These are phyloP conservation scores for Ajuga chamaepitys DNA, from an alignment of 257 asterid species.

Conservation along the genomic window DNA sequence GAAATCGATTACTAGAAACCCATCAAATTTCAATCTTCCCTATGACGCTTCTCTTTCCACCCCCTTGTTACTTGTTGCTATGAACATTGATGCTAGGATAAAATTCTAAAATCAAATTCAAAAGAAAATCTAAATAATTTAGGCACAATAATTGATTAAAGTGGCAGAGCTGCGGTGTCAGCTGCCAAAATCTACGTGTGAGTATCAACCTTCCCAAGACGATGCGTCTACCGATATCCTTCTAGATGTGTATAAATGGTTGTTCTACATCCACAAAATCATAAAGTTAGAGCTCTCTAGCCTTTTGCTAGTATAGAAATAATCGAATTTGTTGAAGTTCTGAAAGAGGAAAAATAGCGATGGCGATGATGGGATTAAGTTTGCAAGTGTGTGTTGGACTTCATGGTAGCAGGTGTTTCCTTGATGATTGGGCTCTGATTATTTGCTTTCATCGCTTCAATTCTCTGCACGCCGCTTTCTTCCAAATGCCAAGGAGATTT, in stretches of 20 bases:
- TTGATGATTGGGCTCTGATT: slow-evolving; percentile 81
- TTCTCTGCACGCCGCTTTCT: slow-evolving; percentile 87
- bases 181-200: slow-evolving; percentile 25
- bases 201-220: slow-evolving; percentile 53
- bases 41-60: no score
- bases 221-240: neutral
- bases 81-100: no score
- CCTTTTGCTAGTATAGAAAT: no score
- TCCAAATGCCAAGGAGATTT: slow-evolving; percentile 71
- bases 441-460: slow-evolving; percentile 74
- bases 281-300: neutral
- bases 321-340: neutral
- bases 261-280: neutral
- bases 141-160: no score
- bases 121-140: no score
- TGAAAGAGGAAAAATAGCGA: slow-evolving; percentile 18
- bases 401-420: slow-evolving; percentile 76
- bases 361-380: slow-evolving; percentile 55
- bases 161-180: slow-evolving; percentile 21
- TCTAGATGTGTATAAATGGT: neutral
- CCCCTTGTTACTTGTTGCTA: no score
- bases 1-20: no score
- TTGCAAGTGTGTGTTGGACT: slow-evolving; percentile 77
- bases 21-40: no score
- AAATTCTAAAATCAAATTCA: no score